Base-by-base conservation (phyloP, 768 basidiomycete genomes). In the Heimioporus sp. region DNA sequence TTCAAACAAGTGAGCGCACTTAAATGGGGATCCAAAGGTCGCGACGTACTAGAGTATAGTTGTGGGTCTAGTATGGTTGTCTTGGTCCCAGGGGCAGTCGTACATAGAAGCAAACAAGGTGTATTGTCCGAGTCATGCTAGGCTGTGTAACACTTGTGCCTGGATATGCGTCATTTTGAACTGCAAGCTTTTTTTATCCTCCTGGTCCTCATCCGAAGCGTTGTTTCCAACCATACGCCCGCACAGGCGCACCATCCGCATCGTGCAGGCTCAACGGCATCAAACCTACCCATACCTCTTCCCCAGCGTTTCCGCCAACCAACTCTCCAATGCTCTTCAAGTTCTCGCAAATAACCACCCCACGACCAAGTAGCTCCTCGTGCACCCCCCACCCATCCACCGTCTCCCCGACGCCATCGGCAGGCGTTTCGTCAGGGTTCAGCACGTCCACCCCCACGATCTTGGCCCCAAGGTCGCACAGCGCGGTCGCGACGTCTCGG, bases 281-380 rank as follows among this genome's bases (percentile, higher is more conserved):
- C 48, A 89, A 61, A 49, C 78, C 80, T 34, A 86, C 79, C 48
- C 74, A 69, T 62, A 72, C 76, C 19, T 68, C 64, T 15, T 45
- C 60, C 12, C 24, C 24, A 28, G 24, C 5, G 24, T 52, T 56
- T 11, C 43, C 46, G 15, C 15, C 34, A 6, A 58, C 51, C 31
- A 87, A 61, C 43, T 55, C 55, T 30, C 76, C 77, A 49, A 90
- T 58, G 46, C 81, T 80, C 10, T 70, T 79, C 60, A 90, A 51
- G 56, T 90, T 91, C 72, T 90, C 88, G 30, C 79, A 86, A 51
- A 90, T 87, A 7, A 87, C 60, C 2, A 80, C 79, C 0, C 80
- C 86, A 16, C 65, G 70, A 19, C 82, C 81, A n/a, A 91, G 73
- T 9, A 90, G 66, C 1, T 68, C 69, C 28, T 82, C 73, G 58